These are phyloP conservation scores for Pelargonium australe DNA, from an alignment of 441 rosid species.

Conservation along the genomic window DNA sequence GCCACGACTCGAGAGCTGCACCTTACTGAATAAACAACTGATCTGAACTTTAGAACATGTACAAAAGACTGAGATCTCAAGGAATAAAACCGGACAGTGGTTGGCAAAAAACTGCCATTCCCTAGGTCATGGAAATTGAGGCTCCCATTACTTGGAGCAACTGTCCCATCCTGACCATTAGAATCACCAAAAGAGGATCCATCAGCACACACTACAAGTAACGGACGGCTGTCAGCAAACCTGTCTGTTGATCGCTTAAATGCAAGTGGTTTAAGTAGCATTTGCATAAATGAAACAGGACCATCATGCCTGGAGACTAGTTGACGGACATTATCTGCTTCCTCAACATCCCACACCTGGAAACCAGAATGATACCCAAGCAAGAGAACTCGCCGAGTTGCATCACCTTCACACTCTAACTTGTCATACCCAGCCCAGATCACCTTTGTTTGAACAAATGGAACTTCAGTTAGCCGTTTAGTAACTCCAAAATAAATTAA, in stretches of 20 bases:
- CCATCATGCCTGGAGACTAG: conserved; percentile 75
- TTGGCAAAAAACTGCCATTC: conserved; percentile 37
- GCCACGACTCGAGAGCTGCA: conserved; percentile 90
- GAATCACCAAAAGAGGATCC: conserved; percentile 37
- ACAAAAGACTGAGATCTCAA: conserved; percentile 68
- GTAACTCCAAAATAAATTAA: not conserved
- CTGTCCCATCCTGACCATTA: conserved; percentile 35
- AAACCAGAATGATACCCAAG: conserved; percentile 80
- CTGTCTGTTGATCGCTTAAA: conserved; percentile 37
- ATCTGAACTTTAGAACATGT: conserved; percentile 61
- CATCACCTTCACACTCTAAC: conserved; percentile 48
- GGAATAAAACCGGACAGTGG: conserved; percentile 62
- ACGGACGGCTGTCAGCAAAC: conserved; percentile 54
- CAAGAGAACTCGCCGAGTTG: conserved; percentile 54
- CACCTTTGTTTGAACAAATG: conserved; percentile 41
- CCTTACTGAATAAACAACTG: conserved; percentile 65
- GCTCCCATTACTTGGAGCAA: conserved; percentile 31
- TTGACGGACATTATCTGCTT: conserved; percentile 65
- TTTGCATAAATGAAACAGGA: conserved; percentile 70
- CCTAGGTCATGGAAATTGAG: conserved; percentile 35
- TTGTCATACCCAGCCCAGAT: conserved; percentile 95
- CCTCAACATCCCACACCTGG: conserved; percentile 96
- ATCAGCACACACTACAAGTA: conserved; percentile 64
- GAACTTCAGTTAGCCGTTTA: conserved; percentile 5
- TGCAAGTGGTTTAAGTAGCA: conserved; percentile 54